Base-by-base conservation (phyloP, 306 rosid species). In the Prinsepia uniflora region DNA sequence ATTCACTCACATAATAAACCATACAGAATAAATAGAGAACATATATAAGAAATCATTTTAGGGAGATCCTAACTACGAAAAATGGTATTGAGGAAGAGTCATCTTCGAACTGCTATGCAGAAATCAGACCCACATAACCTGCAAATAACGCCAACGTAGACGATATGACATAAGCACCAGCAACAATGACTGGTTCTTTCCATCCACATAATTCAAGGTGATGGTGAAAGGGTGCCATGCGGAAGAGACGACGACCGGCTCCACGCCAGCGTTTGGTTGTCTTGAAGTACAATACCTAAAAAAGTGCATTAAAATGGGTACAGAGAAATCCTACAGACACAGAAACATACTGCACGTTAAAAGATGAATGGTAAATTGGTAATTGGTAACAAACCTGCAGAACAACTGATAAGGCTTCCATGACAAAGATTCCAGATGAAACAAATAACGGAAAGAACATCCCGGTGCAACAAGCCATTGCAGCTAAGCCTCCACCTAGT, bases 381-480 rank as follows among this genome's bases (percentile, higher is more conserved):
- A 24, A 2, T 24, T 30, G 4, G 54, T 1, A 13, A 47, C 60
- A 8, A 59, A 90, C 96, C 98, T 89, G 97, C 76, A 90, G 34
- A 73, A 94, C 76, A 82, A 87, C 79, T 1, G 96, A 80, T 49
- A 87, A 83, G 24, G 88, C 88, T 81, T 94, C 97, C 44, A 83
- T 30, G n/a, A 90, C 41, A 70, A 94, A 90, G 68, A 90, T 50
- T 61, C 93, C 96, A 11, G 92, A 87, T 52, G 97, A 81, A 73
- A 94, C 82, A 68, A 94, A 76, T 15, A 94, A 77, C 1, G 98
- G 98, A 72, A 94, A 79, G 85, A 90, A 94, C 98, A 94, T 94
- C 79, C 98, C 98, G 1, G 96, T 85, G 78, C 90, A 94, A 56
- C 91, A 85, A 75, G 98, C 98, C 92, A 94, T 94, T 74, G 98